Base-by-base conservation (phyloP, 192 early-diverging fungal genomes). In the Podila epigama region DNA sequence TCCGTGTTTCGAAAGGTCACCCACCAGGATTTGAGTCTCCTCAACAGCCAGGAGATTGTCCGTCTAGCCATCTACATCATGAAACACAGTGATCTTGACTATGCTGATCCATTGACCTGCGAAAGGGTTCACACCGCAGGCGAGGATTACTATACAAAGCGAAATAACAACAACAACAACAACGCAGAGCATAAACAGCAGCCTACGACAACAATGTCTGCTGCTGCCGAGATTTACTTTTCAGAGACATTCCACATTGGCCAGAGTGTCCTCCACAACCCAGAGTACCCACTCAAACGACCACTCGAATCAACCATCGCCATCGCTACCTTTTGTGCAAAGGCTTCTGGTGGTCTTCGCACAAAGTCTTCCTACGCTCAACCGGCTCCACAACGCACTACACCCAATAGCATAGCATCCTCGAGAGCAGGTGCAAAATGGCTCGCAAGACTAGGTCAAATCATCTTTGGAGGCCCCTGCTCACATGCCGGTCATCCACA, bases 401-500 rank as follows among this genome's bases (percentile, higher is more conserved):
- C n/a, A n/a, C n/a, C n/a, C n/a, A 15, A 28, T 3, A 56, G 20
- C 6, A 15, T 28, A 1, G 33, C 16, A 22, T 58, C 65, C 3
- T 67, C 64, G 11, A 44, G 31, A 5, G 51, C 51, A 10, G 72
- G 72, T 0, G 64, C 72, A 5, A 62, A 52, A 52, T 58, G 41
- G 58, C 27, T 75, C 1, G 59, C 72, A 1, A 75, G 68, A 25
- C 66, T 75, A 10, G 72, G 72, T 3, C 65, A 75, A 29, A 31
- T 75, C 29, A 62, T 75, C 16, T 75, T 75, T 63, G 65, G 72
- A 13, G 58, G 65, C 18, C 60, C 59, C 5, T 75, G 72, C 37
- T 33, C 65, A 5, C 58, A 66, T 8, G 40, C 58, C 0, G 72
- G 65, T 0, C 72, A 75, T 36, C 28, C 50, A 8, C 72, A 75